Evolutionary conservation across 495 filamentous ascomycete species (phyloP).

Genomic region (Parathielavia hyrcaniae): DNA sequence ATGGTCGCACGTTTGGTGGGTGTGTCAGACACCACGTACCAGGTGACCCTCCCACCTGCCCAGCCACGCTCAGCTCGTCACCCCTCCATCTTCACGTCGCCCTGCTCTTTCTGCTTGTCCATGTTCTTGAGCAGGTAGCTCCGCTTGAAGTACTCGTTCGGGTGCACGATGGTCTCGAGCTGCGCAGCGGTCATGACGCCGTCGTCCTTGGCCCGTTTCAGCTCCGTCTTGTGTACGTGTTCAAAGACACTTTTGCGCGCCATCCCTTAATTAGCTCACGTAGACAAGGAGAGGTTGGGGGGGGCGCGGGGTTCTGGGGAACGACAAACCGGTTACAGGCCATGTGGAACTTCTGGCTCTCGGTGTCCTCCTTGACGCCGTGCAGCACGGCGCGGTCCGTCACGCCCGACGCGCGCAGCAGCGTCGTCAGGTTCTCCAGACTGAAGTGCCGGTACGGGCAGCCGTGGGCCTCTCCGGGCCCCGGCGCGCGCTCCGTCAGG

Average conservation of each 20-base stretch:
- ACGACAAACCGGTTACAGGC: conserved; percentile 72
- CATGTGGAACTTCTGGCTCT: conserved; percentile 83
- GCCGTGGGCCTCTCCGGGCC: conserved; percentile 79
- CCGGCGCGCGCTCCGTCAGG: conserved; percentile 74
- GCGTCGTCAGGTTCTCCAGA: conserved; percentile 69
- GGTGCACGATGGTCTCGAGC: conserved; percentile 92
- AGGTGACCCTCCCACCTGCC: conserved; percentile 7
- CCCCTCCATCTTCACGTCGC: conserved; percentile 49
- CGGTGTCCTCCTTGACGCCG: conserved; percentile 81
- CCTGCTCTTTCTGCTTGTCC: conserved; percentile 31
- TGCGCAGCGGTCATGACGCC: conserved; percentile 69
- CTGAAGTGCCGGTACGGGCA: conserved; percentile 94
- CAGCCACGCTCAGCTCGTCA: conserved; percentile 8
- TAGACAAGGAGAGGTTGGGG: conserved; percentile 2
- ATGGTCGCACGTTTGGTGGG: not conserved
- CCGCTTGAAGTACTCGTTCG: conserved; percentile 95
- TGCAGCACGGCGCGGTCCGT: conserved; percentile 69
- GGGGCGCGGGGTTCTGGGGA: not conserved
- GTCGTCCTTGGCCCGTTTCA: conserved; percentile 83
- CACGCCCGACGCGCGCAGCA: conserved; percentile 70
- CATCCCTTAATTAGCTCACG: conserved; percentile 4
- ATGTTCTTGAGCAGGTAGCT: conserved; percentile 81
- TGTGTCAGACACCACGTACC: not conserved
- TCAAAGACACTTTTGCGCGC: conserved; percentile 66
- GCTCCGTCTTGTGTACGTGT: conserved; percentile 72